Evolutionary conservation across 192 early-diverging fungal species (phyloP), one percentile per base, ranked within the genome.

Genomic region (Umbelopsis sp.): DNA sequence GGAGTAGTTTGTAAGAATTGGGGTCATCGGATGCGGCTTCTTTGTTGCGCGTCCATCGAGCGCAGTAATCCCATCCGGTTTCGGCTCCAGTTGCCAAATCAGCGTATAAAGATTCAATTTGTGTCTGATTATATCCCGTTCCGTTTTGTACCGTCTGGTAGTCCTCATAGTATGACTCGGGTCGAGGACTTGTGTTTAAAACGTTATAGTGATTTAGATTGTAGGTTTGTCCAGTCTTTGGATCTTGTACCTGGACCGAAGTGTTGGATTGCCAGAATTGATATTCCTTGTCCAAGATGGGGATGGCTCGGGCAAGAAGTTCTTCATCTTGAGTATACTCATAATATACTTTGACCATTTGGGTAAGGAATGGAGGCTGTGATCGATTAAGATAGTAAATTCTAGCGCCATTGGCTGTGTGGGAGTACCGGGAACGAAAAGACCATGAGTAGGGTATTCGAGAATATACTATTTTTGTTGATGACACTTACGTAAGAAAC

Each of bases 321-420:
- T 70, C 72, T 16, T 56, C 24, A 59, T 91, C 90, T 0, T 78
- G 43, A 0, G 89, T 91, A 3, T 75, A 54, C 53, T 83, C 71
- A 66, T 83, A 81, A 71, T 88, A 91, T 24, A 88, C 56, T 45
- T 82, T 76, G 24, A 91, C 89, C 90, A 93, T 93, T 53, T 90
- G 83, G 14, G 84, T 74, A 25, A 93, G 75, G 49, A 93, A 56
- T 8, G 91, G 91, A 25, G 91, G 90, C 67, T 91, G 90, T 5
- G 91, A 93, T 65, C 91, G 81, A 68, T 90, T 86, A 52, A 91
- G 71, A 73, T 91, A 93, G 74, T 93, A 93, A 29, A 88, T 79
- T 25, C 91, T 84, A 11, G 90, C 88, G 5, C 91, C 91, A 65
- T 93, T 93, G 4, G 91, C 84, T 85, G 50, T 24, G n/a, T 29